Evolutionary conservation across 192 early-diverging fungal genomes (phyloP), one percentile per base, ranked within the genome.

Genomic region (Oehlia diaphana): DNA sequence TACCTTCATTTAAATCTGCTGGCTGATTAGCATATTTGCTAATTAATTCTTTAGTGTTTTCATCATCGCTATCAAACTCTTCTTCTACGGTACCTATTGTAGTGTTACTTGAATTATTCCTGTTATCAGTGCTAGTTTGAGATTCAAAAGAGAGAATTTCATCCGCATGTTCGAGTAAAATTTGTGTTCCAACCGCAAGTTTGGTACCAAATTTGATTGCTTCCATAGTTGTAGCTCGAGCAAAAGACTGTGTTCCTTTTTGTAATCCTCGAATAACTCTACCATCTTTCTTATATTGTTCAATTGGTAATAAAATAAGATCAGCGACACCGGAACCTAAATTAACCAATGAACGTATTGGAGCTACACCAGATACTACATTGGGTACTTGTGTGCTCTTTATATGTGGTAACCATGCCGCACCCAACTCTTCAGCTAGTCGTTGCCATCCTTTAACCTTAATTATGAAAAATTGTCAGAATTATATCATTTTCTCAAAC

Each of bases 281-380:
- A 31, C 98, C 98, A 79, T 99, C 98, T 77, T 92, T 91, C 63
- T 91, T 90, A 80, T 97, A 99, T 83, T 98, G 96, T 82, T 97
- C 93, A 79, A 98, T 89, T 2, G 98, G 98, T 73, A 99, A 83
- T 1, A 97, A 84, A 8, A 99, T 91, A 26, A 99, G 82, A 84
- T 99, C 96, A 1, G 94, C 95, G 33, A 99, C 88, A 9, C 98
- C 98, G 7, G 90, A 89, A 9, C 96, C 95, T 35, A 99, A 72
- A 71, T 96, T 98, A 16, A 98, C 96, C 44, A 97, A 73, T 14
- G 98, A 94, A 28, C 93, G 88, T 70, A 99, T 90, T 9, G 96
- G 95, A 19, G 95, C 88, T 21, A 99, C 89, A 12, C 98, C 97
- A 14, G 94, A 94, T 8, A 96, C 93, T 78, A 99, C 90, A 28